Percentiles rank a stretch among this genome's conserved stretches.
Evolutionary conservation across 345 rosid species (phyloP).

Genomic region (Clarkia xantiana): DNA sequence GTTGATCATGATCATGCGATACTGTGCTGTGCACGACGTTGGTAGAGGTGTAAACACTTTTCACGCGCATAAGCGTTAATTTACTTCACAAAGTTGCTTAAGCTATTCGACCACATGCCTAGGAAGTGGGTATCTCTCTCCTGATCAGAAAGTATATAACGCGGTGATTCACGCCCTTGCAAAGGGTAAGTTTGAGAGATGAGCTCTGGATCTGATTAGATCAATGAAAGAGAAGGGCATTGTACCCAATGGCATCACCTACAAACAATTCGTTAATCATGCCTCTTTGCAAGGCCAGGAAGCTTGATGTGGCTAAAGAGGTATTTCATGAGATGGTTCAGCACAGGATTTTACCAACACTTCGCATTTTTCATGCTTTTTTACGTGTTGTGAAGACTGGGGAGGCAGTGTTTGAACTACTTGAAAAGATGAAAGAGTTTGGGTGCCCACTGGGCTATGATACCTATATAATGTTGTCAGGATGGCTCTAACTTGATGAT

Average conservation of each 20-base stretch:
- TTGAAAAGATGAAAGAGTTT: slow-evolving; percentile 54
- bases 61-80: slow-evolving; percentile 47
- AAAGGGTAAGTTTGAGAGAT: slow-evolving; percentile 51
- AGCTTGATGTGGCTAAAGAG: slow-evolving; percentile 43
- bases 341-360: slow-evolving; percentile 35
- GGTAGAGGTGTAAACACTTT: slow-evolving; percentile 71
- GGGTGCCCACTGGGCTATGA: slow-evolving; percentile 61
- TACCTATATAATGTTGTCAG: slow-evolving; percentile 72
- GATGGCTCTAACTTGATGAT: slow-evolving; percentile 68
- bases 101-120: slow-evolving; percentile 51
- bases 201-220: slow-evolving; percentile 50
- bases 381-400: slow-evolving; percentile 40
- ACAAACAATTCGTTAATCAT: slow-evolving; percentile 71
- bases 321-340: slow-evolving; percentile 58
- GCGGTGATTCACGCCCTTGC: slow-evolving; percentile 74
- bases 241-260: slow-evolving; percentile 47
- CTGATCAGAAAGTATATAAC: slow-evolving; percentile 78
- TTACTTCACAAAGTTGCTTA: slow-evolving; percentile 55
- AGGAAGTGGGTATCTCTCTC: slow-evolving; percentile 37
- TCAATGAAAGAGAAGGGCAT: slow-evolving; percentile 69
- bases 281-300: slow-evolving; percentile 59
- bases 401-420: slow-evolving; percentile 59
- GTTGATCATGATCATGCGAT: slow-evolving; percentile 73
- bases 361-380: slow-evolving; percentile 70
- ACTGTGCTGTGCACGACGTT: slow-evolving; percentile 77